Evolutionary conservation across 2,329 filamentous ascomycete species (phyloP), one percentile per base, ranked within the genome.

Genomic region (Colletotrichum sp.): DNA sequence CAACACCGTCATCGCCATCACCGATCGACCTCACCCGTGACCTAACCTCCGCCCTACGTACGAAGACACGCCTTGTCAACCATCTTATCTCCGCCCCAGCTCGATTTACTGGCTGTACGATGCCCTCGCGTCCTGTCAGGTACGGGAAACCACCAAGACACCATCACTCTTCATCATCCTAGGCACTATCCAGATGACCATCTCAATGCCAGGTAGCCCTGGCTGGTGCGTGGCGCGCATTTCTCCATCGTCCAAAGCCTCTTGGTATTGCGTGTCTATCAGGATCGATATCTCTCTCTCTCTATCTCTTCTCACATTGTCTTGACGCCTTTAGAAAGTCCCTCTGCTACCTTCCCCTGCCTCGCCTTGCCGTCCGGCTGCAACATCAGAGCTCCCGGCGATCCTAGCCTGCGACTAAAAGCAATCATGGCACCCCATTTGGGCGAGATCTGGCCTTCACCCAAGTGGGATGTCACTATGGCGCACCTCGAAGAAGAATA

Each of bases 291-390:
- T 49, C 32, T 34, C 26, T n/a, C 30, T 32, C 30, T 30, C 63
- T 76, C 73, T 68, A 68, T 76, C 73, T 72, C 73, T 72, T 72
- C 63, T 72, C 69, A 68, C 28, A 24, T 68, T 69, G 32, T 69
- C 57, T 63, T 32, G 55, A 73, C 73, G 26, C 32, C 44, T 65
- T 32, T 34, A 36, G 57, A 34, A 71, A 32, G 44, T 62, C 65
- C 39, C 69, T 72, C 64, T 62, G 49, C 69, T 30, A 57, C 63
- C 57, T 28, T 68, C 63, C 73, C 73, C 64, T 76, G 64, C 73
- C 49, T 73, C 24, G 64, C 64, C 64, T 73, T 76, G 73, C 69
- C 73, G 70, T 73, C 73, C 73, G 73, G 73, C 73, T 76, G 69
- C 73, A 76, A 72, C 70, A 72, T 57, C n/a, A 28, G 12, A 68